phyloP scores from a whole-genome alignment of 1,284 basidiomycete species.

The Cronartium quercuum region DNA sequence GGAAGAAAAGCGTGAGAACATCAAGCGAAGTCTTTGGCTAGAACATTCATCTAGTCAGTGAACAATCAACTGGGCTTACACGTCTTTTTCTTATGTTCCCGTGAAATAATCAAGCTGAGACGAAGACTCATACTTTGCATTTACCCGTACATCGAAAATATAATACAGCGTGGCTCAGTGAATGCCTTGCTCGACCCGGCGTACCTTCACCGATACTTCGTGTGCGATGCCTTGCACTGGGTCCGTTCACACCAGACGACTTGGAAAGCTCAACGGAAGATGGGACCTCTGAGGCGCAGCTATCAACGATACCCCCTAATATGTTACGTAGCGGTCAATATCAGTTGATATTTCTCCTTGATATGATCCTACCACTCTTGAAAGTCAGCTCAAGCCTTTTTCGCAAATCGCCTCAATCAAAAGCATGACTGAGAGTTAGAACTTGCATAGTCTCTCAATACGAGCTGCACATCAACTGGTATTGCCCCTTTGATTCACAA shows the following conservation, averaged over 20 bases:
- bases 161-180: slow-evolving; percentile 16
- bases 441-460: neutral
- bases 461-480: neutral
- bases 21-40: neutral
- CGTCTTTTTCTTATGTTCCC: too few relatives aligned
- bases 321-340: slow-evolving; percentile 26
- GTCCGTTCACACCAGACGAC: slow-evolving; percentile 22
- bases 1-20: neutral
- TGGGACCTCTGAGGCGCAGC: neutral
- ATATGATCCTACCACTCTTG: slow-evolving; percentile 20
- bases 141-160: too few relatives aligned
- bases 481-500: neutral
- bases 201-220: neutral
- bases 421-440: neutral
- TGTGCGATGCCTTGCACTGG: slow-evolving; percentile 18
- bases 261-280: neutral
- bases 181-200: neutral
- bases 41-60: neutral
- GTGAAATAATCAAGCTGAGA: too few relatives aligned
- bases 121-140: too few relatives aligned
- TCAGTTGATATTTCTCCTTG: slow-evolving; percentile 28
- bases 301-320: neutral
- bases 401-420: neutral
- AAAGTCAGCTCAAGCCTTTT: neutral
- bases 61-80: too few relatives aligned